phyloP scores from a whole-genome alignment of 2,329 filamentous ascomycete species.

The Orbilia quercus region DNA sequence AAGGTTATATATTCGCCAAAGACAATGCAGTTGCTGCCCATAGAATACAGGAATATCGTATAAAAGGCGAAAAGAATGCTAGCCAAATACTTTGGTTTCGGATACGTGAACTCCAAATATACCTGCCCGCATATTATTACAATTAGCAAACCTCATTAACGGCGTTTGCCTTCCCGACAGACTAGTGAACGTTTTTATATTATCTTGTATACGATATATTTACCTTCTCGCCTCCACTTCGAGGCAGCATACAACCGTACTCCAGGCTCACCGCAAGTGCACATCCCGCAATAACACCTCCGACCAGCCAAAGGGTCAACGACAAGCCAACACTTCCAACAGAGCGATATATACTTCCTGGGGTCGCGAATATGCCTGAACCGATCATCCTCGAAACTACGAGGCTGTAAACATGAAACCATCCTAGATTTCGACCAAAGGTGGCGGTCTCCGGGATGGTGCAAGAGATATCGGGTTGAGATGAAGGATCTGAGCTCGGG shows the following conservation, averaged over 20 bases:
- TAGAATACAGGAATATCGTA: slow-evolving; percentile 72
- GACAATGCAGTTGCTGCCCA: slow-evolving; percentile 70
- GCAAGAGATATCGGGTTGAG: slow-evolving; percentile 13
- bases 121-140: slow-evolving; percentile 61
- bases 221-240: slow-evolving; percentile 64
- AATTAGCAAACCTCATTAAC: slow-evolving; percentile 7
- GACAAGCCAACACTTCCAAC: slow-evolving; percentile 75
- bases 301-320: slow-evolving; percentile 74
- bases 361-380: slow-evolving; percentile 74
- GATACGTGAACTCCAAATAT: slow-evolving; percentile 74
- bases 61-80: slow-evolving; percentile 72
- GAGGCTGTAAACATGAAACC: slow-evolving; percentile 60
- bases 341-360: slow-evolving; percentile 73
- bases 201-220: neutral
- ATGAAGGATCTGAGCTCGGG: slow-evolving; percentile 26
- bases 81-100: slow-evolving; percentile 70
- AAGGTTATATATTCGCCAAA: slow-evolving; percentile 71
- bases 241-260: slow-evolving; percentile 53
- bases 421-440: slow-evolving; percentile 51
- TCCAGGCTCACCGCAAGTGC: slow-evolving; percentile 62
- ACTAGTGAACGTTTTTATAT: neutral
- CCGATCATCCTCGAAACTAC: slow-evolving; percentile 72
- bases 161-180: neutral
- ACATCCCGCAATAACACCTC: slow-evolving; percentile 76
- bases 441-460: slow-evolving; percentile 47